These are phyloP conservation scores for Vickermania ingenoplastis DNA, from an alignment of 208 protist genomes.

Conservation along the genomic window DNA sequence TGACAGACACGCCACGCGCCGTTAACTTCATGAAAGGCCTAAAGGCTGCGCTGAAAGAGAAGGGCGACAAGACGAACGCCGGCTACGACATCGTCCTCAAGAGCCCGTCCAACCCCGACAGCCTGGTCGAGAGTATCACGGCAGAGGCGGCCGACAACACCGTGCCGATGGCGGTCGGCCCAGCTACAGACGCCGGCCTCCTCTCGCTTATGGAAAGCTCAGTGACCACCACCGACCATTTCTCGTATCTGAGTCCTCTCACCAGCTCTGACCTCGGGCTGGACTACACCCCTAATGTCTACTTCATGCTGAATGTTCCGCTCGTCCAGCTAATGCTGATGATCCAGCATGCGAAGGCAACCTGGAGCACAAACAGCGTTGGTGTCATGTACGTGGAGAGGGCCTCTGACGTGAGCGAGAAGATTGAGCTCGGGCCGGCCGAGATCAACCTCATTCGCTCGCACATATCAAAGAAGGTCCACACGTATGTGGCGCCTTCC, in stretches of 20 bases:
- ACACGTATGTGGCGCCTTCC: neutral
- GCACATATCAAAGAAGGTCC: neutral
- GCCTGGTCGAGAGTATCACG: neutral
- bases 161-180: neutral
- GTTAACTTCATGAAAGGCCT: neutral
- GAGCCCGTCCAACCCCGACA: neutral
- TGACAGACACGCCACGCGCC: neutral
- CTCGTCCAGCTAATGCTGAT: neutral
- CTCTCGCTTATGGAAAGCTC: neutral
- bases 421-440: neutral
- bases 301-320: neutral
- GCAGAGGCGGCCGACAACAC: neutral
- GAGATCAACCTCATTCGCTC: neutral
- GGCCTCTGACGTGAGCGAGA: neutral
- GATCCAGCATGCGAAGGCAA: neutral
- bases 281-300: neutral
- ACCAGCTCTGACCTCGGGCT: neutral
- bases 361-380: neutral
- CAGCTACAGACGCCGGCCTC: neutral
- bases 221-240: neutral
- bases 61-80: neutral
- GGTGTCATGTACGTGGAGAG: neutral
- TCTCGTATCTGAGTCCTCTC: neutral
- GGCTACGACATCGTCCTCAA: neutral
- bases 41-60: neutral